Evolutionary conservation across 331 rosid species (phyloP).

Genomic region (Stylosanthes scabra): DNA sequence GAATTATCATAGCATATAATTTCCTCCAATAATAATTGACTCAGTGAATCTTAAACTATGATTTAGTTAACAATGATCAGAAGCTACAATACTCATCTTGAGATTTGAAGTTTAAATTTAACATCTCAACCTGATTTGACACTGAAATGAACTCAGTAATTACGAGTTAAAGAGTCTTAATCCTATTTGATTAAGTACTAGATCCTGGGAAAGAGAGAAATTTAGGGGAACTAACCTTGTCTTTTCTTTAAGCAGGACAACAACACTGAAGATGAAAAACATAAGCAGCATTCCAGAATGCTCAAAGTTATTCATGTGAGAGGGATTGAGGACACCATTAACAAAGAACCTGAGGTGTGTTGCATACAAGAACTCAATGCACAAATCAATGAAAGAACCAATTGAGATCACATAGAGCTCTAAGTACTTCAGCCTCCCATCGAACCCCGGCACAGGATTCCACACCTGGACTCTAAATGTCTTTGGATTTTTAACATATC

Average conservation of each 20-base stretch:
- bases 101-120: slow-evolving; percentile 4
- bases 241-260: slow-evolving; percentile 65
- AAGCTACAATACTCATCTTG: slow-evolving; percentile 12
- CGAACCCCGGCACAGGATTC: slow-evolving; percentile 84
- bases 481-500: slow-evolving; percentile 61
- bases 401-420: slow-evolving; percentile 83
- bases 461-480: slow-evolving; percentile 67
- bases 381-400: slow-evolving; percentile 88
- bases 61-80: not conserved
- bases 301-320: slow-evolving; percentile 95
- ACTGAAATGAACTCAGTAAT: not conserved
- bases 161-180: slow-evolving; percentile 14
- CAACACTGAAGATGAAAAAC: slow-evolving; percentile 86
- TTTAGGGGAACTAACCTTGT: slow-evolving; percentile 63
- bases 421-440: slow-evolving; percentile 78
- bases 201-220: not conserved
- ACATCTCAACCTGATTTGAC: slow-evolving; percentile 25
- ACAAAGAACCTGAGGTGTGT: slow-evolving; percentile 85
- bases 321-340: slow-evolving; percentile 78
- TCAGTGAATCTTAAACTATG: slow-evolving; percentile 2
- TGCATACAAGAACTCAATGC: slow-evolving; percentile 90
- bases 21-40: not conserved
- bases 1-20: slow-evolving; percentile 11
- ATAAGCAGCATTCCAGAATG: slow-evolving; percentile 98
- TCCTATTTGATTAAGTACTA: not conserved